A percentile compares a stretch with the other conserved stretches of the same genome.
These are phyloP conservation scores for Eucalyptus globulus DNA, from an alignment of 345 rosid genomes.

Conservation along the genomic window DNA sequence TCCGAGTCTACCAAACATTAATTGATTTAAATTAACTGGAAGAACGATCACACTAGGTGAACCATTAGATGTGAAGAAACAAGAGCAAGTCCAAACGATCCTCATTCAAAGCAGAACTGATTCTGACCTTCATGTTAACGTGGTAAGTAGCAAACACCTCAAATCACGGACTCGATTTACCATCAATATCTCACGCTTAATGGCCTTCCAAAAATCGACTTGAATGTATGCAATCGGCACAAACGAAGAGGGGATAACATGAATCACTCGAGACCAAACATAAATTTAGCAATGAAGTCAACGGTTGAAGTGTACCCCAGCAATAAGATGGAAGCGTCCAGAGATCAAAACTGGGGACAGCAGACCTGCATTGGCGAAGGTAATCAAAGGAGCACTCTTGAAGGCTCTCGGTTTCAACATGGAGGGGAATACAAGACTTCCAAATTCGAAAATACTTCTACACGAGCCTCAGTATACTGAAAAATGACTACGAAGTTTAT, in stretches of 20 bases:
- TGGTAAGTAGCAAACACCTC: not conserved
- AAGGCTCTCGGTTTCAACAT: not conserved
- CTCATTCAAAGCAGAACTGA: not conserved
- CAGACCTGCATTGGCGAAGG: not conserved
- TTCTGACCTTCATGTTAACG: not conserved
- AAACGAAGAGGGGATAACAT: too few relatives aligned
- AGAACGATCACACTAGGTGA: not conserved
- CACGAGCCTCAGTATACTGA: too few relatives aligned
- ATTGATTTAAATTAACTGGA: not conserved
- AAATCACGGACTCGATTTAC: too few relatives aligned
- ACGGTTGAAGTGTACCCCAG: not conserved
- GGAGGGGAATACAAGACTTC: not conserved
- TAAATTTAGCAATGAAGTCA: too few relatives aligned
- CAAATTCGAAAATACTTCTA: too few relatives aligned
- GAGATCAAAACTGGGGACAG: too few relatives aligned
- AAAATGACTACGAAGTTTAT: too few relatives aligned
- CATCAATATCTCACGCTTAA: not conserved
- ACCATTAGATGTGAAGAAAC: not conserved
- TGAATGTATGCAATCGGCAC: not conserved
- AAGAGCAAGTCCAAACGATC: not conserved
- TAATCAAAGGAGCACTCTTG: not conserved
- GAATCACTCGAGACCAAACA: too few relatives aligned
- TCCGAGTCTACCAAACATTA: too few relatives aligned
- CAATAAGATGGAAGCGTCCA: not conserved
- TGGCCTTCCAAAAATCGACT: not conserved